These are phyloP conservation scores for Penicillium sp. DNA, from an alignment of 2,329 filamentous ascomycete genomes.

Conservation along the genomic window DNA sequence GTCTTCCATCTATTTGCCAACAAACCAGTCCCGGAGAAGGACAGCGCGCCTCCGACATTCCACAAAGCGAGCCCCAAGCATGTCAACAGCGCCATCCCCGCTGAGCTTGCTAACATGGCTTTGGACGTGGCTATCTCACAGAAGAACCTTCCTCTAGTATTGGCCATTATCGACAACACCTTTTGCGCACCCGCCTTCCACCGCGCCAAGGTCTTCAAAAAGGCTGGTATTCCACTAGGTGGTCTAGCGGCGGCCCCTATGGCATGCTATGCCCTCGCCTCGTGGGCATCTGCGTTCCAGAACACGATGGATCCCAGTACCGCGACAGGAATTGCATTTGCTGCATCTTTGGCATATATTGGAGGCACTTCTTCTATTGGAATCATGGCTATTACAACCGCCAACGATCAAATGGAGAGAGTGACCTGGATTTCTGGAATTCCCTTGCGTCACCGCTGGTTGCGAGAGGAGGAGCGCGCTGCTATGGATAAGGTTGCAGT, in stretches of 20 bases:
- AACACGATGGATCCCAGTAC: constrained; percentile 74
- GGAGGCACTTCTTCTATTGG: constrained; percentile 81
- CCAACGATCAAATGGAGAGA: constrained; percentile 93
- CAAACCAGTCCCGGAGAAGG: constrained; percentile 73
- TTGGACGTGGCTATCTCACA: constrained; percentile 78
- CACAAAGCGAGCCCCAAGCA: constrained; percentile 68
- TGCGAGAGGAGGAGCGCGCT: constrained; percentile 86
- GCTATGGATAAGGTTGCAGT: constrained; percentile 84
- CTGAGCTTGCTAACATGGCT: constrained; percentile 71
- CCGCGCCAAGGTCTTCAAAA: constrained; percentile 49
- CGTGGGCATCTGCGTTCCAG: constrained; percentile 68
- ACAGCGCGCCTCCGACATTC: constrained; percentile 64
- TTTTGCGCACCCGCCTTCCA: constrained; percentile 50
- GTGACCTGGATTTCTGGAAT: constrained; percentile 88
- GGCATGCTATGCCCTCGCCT: constrained; percentile 68
- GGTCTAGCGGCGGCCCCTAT: constrained; percentile 43
- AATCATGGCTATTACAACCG: constrained; percentile 79
- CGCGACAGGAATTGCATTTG: constrained; percentile 78
- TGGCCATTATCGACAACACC: constrained; percentile 73
- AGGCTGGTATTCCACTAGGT: constrained; percentile 43
- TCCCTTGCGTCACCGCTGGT: constrained; percentile 78
- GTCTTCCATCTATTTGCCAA: constrained; percentile 81
- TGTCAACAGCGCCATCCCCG: constrained; percentile 72
- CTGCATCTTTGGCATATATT: constrained; percentile 81
- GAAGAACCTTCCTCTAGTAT: constrained; percentile 75